Evolutionary conservation across 495 filamentous ascomycete genomes (phyloP).

Genomic region (Cryomyces antarcticus): DNA sequence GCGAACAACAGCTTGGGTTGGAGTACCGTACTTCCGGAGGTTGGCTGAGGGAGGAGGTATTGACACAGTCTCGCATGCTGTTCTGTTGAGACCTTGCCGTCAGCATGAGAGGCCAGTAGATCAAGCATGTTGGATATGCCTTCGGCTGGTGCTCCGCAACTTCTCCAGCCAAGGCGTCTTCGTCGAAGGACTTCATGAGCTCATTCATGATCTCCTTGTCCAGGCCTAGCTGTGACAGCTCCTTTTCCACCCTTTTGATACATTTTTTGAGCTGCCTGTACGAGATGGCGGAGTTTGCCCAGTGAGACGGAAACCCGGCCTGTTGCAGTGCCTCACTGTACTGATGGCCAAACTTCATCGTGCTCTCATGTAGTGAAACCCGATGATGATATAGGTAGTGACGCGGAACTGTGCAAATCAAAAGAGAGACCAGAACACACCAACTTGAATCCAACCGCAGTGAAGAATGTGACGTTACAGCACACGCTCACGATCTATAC

Average conservation of each 20-base stretch:
- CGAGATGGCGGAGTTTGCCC: constrained; percentile 49
- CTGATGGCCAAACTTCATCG: constrained; percentile 59
- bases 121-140: background rate
- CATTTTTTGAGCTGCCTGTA: constrained; percentile 59
- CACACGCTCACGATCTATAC: too few species aligned
- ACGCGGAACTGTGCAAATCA: too few species aligned
- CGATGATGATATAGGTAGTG: too few species aligned
- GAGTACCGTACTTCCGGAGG: constrained; percentile 14
- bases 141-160: background rate
- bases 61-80: constrained; percentile 5
- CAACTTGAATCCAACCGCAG: too few species aligned
- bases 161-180: too few species aligned
- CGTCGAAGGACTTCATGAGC: constrained; percentile 16
- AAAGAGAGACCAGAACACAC: background rate
- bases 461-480: too few species aligned
- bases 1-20: constrained; percentile 38
- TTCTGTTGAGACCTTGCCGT: background rate
- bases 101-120: background rate
- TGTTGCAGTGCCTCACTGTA: constrained; percentile 36
- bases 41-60: constrained; percentile 7
- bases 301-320: constrained; percentile 37
- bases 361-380: background rate
- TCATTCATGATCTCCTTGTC: constrained; percentile 35
- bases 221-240: constrained; percentile 39
- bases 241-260: constrained; percentile 42